Base-by-base conservation (phyloP, 2,329 filamentous ascomycete species). In the Penicillium sclerotiorum region DNA sequence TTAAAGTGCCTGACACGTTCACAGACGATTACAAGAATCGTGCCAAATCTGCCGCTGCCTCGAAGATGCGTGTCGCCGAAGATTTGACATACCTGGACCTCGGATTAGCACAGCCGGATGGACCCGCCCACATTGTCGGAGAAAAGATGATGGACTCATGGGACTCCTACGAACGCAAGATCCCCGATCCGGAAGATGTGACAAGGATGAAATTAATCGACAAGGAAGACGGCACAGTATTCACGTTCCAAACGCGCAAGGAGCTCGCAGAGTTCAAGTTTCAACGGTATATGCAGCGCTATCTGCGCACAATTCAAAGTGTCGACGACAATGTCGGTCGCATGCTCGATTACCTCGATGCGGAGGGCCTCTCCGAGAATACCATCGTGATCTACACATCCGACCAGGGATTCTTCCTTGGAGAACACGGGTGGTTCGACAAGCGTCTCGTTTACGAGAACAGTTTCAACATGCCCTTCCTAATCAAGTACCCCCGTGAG, bases 371-470 rank as follows among this genome's bases (percentile, higher is more conserved):
- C 0, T 62, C 71, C 0, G 66, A 78, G 1, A 73, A 80, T 55
- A 81, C 78, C 0, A 63, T 81, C 2, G 73, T 81, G 2, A 69
- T 81, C n/a, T 81, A 81, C 53, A 80, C 76, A 0, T 79, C 76
- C 0, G 79, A 81, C 53, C 78, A 81, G 52, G 80, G 79, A 5
- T 81, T 81, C 66, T 82, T 81, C 61, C 73, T 82, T 0, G 79
- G 79, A 7, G 79, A 82, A 50, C 80, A 82, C 52, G 79, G 79
- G 45, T 82, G 78, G 79, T 81, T 81, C 56, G 80, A 81, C 60
- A 82, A 82, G 64, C 74, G 79, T 3, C 81, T 82, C 61, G 81
- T 82, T 75, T 82, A 82, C 62, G 79, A 82, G 53, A 77, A 82
- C 61, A 73, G 68, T 12, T 81, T 82, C 64, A 78, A 81, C 62